A percentile compares a stretch with the other conserved stretches of the same genome.
These are phyloP conservation scores for Curvularia lunata DNA, from an alignment of 2,329 filamentous ascomycete genomes.

Conservation along the genomic window DNA sequence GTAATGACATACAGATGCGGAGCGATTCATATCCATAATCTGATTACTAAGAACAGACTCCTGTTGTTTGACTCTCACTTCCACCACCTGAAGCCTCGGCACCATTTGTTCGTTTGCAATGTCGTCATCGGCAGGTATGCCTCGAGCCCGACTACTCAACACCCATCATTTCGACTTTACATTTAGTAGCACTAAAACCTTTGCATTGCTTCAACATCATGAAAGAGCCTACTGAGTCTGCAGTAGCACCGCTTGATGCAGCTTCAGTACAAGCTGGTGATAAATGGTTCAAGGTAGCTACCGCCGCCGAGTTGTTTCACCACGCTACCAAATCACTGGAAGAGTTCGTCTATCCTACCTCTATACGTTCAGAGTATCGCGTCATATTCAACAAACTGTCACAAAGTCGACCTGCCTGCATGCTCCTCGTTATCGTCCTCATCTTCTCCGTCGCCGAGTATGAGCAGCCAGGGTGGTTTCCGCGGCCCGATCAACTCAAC, in stretches of 20 bases:
- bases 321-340: not conserved
- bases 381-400: not conserved
- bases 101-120: not conserved
- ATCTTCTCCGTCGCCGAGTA: conserved; percentile 11
- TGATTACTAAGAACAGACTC: not conserved
- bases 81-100: not conserved
- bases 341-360: conserved; percentile 6
- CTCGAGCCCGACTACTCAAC: not conserved
- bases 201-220: not conserved
- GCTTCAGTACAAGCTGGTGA: not conserved
- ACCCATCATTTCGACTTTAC: not conserved
- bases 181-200: not conserved
- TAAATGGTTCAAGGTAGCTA: not conserved
- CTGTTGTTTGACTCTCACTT: not conserved
- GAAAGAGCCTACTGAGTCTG: not conserved
- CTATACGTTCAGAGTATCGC: conserved; percentile 7
- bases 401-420: not conserved
- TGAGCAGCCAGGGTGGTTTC: conserved; percentile 11
- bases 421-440: not conserved
- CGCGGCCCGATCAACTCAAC: conserved; percentile 1
- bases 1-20: not conserved
- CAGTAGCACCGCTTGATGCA: not conserved
- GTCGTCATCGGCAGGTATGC: not conserved
- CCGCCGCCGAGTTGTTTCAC: not conserved
- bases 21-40: not conserved